A percentile compares a stretch with the other conserved stretches of the same genome.
phyloP scores from a whole-genome alignment of 257 asterid genomes.

The Lantana camara region DNA sequence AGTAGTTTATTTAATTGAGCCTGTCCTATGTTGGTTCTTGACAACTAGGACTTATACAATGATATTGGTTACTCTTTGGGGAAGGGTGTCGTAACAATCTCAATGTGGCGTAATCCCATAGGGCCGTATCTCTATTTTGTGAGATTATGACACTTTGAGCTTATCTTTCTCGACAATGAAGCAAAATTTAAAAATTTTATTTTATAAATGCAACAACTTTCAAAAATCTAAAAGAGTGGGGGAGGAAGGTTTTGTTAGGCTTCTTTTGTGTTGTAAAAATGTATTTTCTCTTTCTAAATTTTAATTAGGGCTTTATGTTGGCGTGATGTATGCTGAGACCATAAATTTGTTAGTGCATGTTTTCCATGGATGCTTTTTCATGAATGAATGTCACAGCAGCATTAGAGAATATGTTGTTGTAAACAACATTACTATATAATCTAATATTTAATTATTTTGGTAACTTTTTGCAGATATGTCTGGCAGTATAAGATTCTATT shows the following conservation, averaged over 20 bases:
- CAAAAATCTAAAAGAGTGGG: background rate
- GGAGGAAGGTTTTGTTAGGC: background rate
- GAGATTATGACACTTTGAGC: too few species aligned
- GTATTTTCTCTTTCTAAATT: background rate
- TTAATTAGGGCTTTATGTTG: conserved; percentile 3
- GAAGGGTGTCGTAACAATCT: too few species aligned
- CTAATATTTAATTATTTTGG: conserved; percentile 19
- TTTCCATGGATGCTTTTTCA: background rate
- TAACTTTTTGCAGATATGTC: conserved; percentile 61
- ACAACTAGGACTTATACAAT: too few species aligned
- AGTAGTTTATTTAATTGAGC: too few species aligned
- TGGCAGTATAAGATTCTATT: conserved; percentile 85
- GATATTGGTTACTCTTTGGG: too few species aligned
- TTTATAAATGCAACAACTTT: background rate
- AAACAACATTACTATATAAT: background rate
- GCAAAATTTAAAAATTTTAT: background rate
- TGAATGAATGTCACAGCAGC: conserved; percentile 7
- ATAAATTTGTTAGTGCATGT: background rate
- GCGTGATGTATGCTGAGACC: conserved; percentile 12
- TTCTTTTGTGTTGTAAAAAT: background rate
- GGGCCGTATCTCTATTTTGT: too few species aligned
- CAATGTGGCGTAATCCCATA: too few species aligned
- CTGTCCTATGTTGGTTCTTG: too few species aligned
- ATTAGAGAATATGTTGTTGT: background rate
- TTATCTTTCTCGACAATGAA: background rate